Evolutionary conservation across 306 rosid species (phyloP), one percentile per base, ranked within the genome.

Genomic region (Lathyrus sativus): DNA sequence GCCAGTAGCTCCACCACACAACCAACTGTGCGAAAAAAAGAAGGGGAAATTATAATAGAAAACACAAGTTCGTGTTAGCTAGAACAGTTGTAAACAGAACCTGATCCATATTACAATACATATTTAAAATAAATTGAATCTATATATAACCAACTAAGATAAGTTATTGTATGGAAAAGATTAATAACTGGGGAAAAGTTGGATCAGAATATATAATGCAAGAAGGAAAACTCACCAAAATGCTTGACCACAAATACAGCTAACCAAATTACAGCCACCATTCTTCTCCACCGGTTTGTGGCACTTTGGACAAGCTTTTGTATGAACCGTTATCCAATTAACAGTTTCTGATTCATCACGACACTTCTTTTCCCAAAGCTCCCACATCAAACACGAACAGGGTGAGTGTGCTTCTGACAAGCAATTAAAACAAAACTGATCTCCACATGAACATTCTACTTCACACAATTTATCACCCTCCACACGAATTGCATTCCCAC

Each of bases 201-300:
- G 50, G 50, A 76, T 38, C 13, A 62, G 31, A 24, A 37, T 58
- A 43, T 48, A 44, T 15, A 33, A 60, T 41, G 65, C 28, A 71
- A 57, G 70, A 54, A 62, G 29, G 55, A 42, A 69, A 8, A n/a
- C 92, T 75, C 78, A 95, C 99, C 99, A 95, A 85, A 95, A 95
- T 62, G 96, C 78, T 81, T 87, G 97, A 18, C 99, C 97, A 73
- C 97, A 95, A 63, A 90, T 90, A 74, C 99, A 93, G 72, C 95
- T 84, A 68, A 95, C 99, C 67, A 87, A 89, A 77, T 95, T 95
- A 87, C 99, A 95, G 59, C 99, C 99, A 76, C 99, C 99, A 64
- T 90, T 95, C 84, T 95, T 95, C 87, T 95, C 97, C 62, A 95
- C 99, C 1, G 91, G 86, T 83, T 95, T 95, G 81, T 82, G 95